phyloP scores from a whole-genome alignment of 2,329 filamentous ascomycete genomes.

The Trichoderma asperellum region DNA sequence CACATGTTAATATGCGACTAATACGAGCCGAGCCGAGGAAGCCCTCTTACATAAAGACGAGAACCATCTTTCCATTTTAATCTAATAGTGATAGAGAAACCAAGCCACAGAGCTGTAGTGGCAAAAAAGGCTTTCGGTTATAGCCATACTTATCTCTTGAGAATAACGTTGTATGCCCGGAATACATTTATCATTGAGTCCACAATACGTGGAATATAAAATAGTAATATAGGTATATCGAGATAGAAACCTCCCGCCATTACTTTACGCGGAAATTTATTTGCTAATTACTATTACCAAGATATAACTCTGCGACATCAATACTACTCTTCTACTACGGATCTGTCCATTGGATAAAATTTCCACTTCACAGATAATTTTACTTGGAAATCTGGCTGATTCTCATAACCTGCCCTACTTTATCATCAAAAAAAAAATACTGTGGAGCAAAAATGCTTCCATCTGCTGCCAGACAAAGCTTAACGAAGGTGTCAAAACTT shows the following conservation, averaged over 20 bases:
- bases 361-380: not conserved
- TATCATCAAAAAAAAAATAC: not conserved
- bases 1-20: not conserved
- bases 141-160: too few species aligned
- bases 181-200: not conserved
- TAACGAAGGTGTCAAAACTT: not conserved
- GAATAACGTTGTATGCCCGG: too few species aligned
- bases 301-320: not conserved
- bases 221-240: not conserved
- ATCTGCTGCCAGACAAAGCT: not conserved
- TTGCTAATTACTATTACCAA: not conserved
- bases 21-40: not conserved
- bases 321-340: not conserved
- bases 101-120: not conserved
- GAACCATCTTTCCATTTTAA: not conserved
- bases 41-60: not conserved
- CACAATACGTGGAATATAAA: not conserved
- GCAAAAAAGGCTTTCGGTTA: too few species aligned
- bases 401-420: not conserved
- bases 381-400: not conserved
- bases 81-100: not conserved
- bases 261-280: not conserved
- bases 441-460: not conserved
- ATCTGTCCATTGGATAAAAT: not conserved
- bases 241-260: not conserved